A percentile compares a stretch with the other conserved stretches of the same genome.
phyloP scores from a whole-genome alignment of 768 basidiomycete genomes.

The Daedalea quercina region DNA sequence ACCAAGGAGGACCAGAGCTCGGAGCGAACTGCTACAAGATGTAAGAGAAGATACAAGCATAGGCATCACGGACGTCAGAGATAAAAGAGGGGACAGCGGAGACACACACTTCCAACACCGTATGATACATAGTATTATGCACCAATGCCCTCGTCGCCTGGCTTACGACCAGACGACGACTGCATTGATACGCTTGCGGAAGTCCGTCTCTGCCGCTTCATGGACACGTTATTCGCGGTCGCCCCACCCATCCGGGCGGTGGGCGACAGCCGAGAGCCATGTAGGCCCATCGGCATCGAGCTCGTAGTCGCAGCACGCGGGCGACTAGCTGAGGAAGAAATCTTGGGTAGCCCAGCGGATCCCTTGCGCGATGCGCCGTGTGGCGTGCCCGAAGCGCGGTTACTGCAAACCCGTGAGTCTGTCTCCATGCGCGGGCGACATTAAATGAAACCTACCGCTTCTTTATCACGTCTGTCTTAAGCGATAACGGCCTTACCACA shows the following conservation, averaged over 20 bases:
- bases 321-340: conserved; percentile 66
- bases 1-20: neutral
- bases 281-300: conserved; percentile 41
- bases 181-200: conserved; percentile 48
- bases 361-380: conserved; percentile 59
- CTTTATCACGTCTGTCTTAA: conserved; percentile 98
- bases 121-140: conserved; percentile 12
- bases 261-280: conserved; percentile 34
- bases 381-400: conserved; percentile 74
- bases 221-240: conserved; percentile 29
- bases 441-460: conserved; percentile 55
- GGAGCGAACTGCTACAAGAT: conserved; percentile 12
- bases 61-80: conserved; percentile 10
- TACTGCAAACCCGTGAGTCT: conserved; percentile 36
- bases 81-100: conserved; percentile 30
- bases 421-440: neutral
- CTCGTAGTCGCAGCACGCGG: conserved; percentile 68
- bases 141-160: conserved; percentile 17
- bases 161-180: conserved; percentile 23
- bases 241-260: conserved; percentile 22
- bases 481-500: conserved; percentile 86
- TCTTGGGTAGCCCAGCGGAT: conserved; percentile 58
- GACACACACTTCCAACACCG: conserved; percentile 11
- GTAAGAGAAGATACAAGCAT: conserved; percentile 18
- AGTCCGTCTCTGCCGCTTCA: conserved; percentile 81